Conservation (phyloP, 192 early-diverging fungal species). For the Gigaspora rosea region DNA sequence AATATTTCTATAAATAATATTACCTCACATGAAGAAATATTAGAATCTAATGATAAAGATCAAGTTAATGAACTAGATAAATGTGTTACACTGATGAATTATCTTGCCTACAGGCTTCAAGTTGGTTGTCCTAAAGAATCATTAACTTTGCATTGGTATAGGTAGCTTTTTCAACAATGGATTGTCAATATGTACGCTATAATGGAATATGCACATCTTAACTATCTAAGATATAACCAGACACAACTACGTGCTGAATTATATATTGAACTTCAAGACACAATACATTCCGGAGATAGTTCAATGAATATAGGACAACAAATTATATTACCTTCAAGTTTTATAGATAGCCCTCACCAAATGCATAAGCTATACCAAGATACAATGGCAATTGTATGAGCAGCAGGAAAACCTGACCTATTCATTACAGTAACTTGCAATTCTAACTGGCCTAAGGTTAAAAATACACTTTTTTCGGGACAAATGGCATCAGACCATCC, state of each 20-base stretch:
- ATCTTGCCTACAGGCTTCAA: conserved; percentile 35
- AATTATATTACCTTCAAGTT: conserved; percentile 29
- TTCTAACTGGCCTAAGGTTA: conserved; percentile 34
- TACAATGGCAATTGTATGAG: conserved; percentile 32
- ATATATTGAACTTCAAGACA: conserved; percentile 29
- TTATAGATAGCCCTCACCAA: no score
- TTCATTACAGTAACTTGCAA: conserved; percentile 46
- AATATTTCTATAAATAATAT: background rate
- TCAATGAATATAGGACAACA: conserved; percentile 6
- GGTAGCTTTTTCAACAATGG: conserved; percentile 34
- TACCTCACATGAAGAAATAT: background rate
- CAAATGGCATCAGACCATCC: conserved; percentile 27
- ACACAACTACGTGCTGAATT: conserved; percentile 5
- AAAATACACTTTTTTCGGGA: background rate
- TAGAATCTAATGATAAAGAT: background rate
- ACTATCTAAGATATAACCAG: conserved; percentile 28
- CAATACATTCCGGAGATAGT: background rate
- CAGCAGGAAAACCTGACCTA: conserved; percentile 39
- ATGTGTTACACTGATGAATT: background rate
- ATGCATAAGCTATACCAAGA: conserved; percentile 29
- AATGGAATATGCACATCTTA: conserved; percentile 23
- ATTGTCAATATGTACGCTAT: conserved; percentile 38
- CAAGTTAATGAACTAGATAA: background rate
- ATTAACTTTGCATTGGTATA: conserved; percentile 30
- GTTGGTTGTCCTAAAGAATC: conserved; percentile 11